Conservation (phyloP, 805 yeast species). For the Candida awuae region DNA sequence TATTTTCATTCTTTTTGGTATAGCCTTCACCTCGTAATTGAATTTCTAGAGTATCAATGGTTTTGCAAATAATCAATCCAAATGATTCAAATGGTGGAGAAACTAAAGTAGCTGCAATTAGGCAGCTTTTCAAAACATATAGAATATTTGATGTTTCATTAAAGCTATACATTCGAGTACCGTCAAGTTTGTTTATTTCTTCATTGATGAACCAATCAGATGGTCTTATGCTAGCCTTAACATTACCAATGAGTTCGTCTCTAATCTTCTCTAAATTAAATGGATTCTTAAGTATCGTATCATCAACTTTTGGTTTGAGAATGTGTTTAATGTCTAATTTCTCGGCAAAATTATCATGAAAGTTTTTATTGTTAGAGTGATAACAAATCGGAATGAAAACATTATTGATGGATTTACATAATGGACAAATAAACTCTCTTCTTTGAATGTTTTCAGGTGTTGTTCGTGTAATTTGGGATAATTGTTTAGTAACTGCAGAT, state of each 20-base stretch:
- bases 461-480: slow-evolving; percentile 72
- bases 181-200: slow-evolving; percentile 11
- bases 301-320: slow-evolving; percentile 8
- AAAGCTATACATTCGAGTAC: slow-evolving; percentile 7
- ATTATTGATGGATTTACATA: slow-evolving; percentile 82
- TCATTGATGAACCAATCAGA: slow-evolving; percentile 25
- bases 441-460: slow-evolving; percentile 65
- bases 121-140: slow-evolving; percentile 20
- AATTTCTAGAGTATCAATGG: slow-evolving; percentile 60
- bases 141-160: slow-evolving; percentile 18
- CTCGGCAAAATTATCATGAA: slow-evolving; percentile 14
- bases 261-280: slow-evolving; percentile 14
- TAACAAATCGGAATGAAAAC: slow-evolving; percentile 73
- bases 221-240: slow-evolving; percentile 18
- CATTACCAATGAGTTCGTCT: slow-evolving; percentile 17
- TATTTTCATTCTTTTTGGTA: slow-evolving; percentile 10
- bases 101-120: slow-evolving; percentile 17
- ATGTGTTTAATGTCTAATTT: slow-evolving; percentile 5
- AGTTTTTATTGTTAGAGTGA: slow-evolving; percentile 33
- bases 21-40: slow-evolving; percentile 46
- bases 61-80: slow-evolving; percentile 36
- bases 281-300: slow-evolving; percentile 6
- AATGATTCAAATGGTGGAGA: slow-evolving; percentile 28
- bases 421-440: slow-evolving; percentile 78
- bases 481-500: slow-evolving; percentile 43